These are phyloP conservation scores for Colletotrichum magnum DNA, from an alignment of 2,329 filamentous ascomycete species.

Conservation along the genomic window DNA sequence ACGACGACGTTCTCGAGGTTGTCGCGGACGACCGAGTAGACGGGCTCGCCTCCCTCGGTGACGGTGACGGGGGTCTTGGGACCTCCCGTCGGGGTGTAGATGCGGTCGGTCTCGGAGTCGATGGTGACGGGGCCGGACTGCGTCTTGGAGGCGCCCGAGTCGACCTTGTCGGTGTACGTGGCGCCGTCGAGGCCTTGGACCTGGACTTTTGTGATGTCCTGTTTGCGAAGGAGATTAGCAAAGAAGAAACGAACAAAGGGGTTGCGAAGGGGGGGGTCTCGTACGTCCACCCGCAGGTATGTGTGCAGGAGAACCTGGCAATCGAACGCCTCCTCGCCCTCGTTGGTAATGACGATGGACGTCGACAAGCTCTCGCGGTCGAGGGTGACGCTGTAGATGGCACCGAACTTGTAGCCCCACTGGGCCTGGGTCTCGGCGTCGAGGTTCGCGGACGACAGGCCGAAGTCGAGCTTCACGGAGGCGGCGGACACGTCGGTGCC, in stretches of 20 bases:
- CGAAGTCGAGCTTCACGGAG: constrained; percentile 95
- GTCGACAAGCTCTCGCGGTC: constrained; percentile 82
- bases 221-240: background rate
- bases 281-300: constrained; percentile 85
- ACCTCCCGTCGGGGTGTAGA: constrained; percentile 81
- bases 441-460: constrained; percentile 82
- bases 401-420: constrained; percentile 90
- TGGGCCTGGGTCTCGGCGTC: constrained; percentile 76
- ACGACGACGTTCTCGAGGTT: constrained; percentile 91
- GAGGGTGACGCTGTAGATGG: constrained; percentile 94
- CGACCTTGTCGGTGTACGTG: constrained; percentile 87
- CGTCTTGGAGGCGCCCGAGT: constrained; percentile 74
- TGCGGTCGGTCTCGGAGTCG: constrained; percentile 85
- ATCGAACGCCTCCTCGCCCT: constrained; percentile 86
- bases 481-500: constrained; percentile 64
- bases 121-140: constrained; percentile 77
- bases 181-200: constrained; percentile 84
- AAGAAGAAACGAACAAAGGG: background rate
- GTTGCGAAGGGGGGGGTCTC: background rate
- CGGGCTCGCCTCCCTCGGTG: constrained; percentile 71
- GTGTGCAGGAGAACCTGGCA: constrained; percentile 94
- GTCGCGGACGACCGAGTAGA: constrained; percentile 84
- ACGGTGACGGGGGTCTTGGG: constrained; percentile 73
- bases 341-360: constrained; percentile 88
- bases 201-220: constrained; percentile 84